Conservation (phyloP, 208 protist genomes). For the Trypanosoma grayi region DNA sequence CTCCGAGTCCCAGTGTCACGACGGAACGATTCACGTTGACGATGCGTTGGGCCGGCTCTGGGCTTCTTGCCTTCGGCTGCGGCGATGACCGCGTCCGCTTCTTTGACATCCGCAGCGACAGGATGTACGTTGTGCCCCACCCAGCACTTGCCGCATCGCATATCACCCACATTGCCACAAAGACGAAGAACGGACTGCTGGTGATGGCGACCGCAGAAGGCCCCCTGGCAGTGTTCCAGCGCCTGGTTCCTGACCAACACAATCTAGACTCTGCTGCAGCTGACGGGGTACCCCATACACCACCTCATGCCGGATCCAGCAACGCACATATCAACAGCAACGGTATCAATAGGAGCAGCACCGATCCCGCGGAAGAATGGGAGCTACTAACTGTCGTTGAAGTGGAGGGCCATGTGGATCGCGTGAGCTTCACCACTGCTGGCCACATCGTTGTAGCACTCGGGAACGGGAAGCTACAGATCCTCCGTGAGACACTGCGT, state of each 20-base stretch:
- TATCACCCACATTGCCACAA: conserved; percentile 55
- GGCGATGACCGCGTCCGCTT: conserved; percentile 82
- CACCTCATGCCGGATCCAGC: too few species aligned
- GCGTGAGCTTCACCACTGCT: conserved; percentile 49
- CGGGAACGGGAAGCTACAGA: conserved; percentile 51
- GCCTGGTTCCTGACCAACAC: neutral
- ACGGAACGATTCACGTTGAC: conserved; percentile 35
- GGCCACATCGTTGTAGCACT: conserved; percentile 62
- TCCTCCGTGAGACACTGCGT: conserved; percentile 86
- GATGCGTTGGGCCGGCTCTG: conserved; percentile 73
- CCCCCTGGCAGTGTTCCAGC: conserved; percentile 57
- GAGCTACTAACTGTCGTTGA: conserved; percentile 71
- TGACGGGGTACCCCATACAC: too few species aligned
- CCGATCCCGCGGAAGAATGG: conserved; percentile 50
- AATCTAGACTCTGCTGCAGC: neutral
- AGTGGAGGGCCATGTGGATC: conserved; percentile 58
- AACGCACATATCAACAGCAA: too few species aligned
- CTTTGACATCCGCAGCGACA: conserved; percentile 75
- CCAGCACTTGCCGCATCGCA: conserved; percentile 38
- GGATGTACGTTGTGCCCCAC: conserved; percentile 64
- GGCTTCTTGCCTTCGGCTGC: conserved; percentile 72
- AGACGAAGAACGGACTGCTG: conserved; percentile 36
- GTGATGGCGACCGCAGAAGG: conserved; percentile 71
- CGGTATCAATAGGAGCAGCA: too few species aligned
- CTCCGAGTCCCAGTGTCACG: conserved; percentile 20